These are phyloP conservation scores for Mesembryanthemum crystallinum DNA, from an alignment of 148 eudicot genomes.

Conservation along the genomic window DNA sequence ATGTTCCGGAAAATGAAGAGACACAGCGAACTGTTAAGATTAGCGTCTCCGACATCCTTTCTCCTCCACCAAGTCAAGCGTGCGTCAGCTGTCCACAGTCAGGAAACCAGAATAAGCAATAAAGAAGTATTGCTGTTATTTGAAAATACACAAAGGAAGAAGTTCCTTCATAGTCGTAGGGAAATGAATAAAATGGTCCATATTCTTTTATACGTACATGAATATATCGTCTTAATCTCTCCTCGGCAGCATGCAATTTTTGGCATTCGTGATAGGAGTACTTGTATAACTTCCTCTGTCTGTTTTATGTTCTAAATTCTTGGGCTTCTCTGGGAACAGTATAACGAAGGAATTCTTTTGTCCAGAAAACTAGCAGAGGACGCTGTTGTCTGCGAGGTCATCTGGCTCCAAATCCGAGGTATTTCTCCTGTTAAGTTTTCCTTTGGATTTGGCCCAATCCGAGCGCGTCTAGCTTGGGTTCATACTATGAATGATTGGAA, in stretches of 20 bases:
- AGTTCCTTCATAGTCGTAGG: conserved; percentile 13
- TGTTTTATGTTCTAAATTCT: conserved; percentile 11
- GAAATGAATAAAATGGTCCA: conserved; percentile 8
- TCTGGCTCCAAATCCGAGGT: not conserved
- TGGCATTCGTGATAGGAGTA: not conserved
- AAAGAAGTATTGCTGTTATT: conserved; percentile 1
- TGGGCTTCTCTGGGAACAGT: not conserved
- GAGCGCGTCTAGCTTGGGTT: no score
- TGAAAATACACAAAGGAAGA: conserved; percentile 6
- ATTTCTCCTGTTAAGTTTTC: not conserved
- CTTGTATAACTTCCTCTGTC: conserved; percentile 6
- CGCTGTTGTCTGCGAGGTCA: not conserved
- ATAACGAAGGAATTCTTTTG: conserved; percentile 2
- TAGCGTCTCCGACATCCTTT: conserved; percentile 40
- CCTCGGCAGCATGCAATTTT: not conserved
- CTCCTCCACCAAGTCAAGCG: conserved; percentile 46
- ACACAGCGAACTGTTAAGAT: conserved; percentile 56
- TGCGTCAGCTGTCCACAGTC: conserved; percentile 49
- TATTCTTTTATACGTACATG: conserved; percentile 28
- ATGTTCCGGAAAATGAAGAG: conserved; percentile 71
- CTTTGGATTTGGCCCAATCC: not conserved
- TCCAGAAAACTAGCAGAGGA: not conserved
- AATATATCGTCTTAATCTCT: not conserved
- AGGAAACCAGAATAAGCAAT: conserved; percentile 37
- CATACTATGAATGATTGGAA: no score